Percentiles rank a stretch among this genome's conserved stretches.
Conservation (phyloP, 257 asterid species). For the Ligustrum vulgare region DNA sequence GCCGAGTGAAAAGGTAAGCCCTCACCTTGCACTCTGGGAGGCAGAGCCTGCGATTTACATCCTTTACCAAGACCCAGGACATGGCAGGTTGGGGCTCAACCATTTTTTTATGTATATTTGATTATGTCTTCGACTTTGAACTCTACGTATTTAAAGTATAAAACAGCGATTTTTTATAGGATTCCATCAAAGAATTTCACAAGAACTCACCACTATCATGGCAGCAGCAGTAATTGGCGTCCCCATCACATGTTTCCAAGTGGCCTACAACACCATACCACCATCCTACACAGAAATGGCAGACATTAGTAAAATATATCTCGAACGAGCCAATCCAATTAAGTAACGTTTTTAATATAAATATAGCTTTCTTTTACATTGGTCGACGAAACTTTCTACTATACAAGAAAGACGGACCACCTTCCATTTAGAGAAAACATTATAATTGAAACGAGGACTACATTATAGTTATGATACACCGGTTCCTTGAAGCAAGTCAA, state of each 20-base stretch:
- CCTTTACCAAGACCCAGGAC: too few relatives aligned
- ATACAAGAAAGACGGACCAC: slow-evolving; percentile 30
- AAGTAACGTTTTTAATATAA: slow-evolving; percentile 19
- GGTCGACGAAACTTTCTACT: slow-evolving; percentile 27
- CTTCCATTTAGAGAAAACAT: slow-evolving; percentile 18
- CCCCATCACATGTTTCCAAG: slow-evolving; percentile 79
- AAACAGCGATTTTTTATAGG: slow-evolving; percentile 4
- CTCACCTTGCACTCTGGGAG: too few relatives aligned
- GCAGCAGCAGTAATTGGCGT: slow-evolving; percentile 64
- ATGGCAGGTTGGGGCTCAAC: too few relatives aligned
- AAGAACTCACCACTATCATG: slow-evolving; percentile 67
- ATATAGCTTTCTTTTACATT: slow-evolving; percentile 6
- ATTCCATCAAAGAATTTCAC: slow-evolving; percentile 23
- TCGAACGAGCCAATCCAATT: slow-evolving; percentile 18
- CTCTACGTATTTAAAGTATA: slow-evolving; percentile 11
- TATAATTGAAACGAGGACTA: neutral
- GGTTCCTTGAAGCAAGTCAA: slow-evolving; percentile 31
- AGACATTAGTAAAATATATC: slow-evolving; percentile 34
- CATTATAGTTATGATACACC: slow-evolving; percentile 8
- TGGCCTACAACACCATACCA: slow-evolving; percentile 97
- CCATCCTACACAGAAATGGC: slow-evolving; percentile 64
- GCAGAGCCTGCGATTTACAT: too few relatives aligned
- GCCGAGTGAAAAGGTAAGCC: too few relatives aligned
- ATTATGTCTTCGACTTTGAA: slow-evolving; percentile 8
- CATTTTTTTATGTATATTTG: neutral